Evolutionary conservation across 257 asterid species (phyloP).

Genomic region (Nicotiana undulata): DNA sequence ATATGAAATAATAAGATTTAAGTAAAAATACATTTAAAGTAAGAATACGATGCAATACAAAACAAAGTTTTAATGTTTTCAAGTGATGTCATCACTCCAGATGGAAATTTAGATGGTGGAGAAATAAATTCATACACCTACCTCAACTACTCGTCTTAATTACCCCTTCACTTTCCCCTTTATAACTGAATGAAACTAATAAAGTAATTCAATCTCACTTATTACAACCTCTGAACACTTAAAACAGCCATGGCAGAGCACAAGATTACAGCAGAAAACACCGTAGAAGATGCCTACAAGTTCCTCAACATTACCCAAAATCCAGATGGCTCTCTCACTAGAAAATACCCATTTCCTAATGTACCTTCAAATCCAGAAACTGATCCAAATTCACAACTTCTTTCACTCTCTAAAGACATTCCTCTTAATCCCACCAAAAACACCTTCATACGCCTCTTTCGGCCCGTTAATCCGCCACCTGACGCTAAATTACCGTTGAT

Average conservation of each 20-base stretch:
- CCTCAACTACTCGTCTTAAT: not conserved
- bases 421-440: slow-evolving; percentile 40
- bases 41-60: no score
- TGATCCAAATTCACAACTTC: slow-evolving; percentile 1
- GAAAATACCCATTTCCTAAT: slow-evolving; percentile 19
- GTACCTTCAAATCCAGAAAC: slow-evolving; percentile 30
- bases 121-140: not conserved
- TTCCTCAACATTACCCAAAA: slow-evolving; percentile 30
- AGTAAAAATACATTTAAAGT: no score
- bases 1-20: no score
- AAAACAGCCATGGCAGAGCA: slow-evolving; percentile 11
- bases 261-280: not conserved
- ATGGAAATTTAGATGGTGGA: not conserved
- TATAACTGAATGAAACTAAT: not conserved
- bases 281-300: slow-evolving; percentile 33
- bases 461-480: slow-evolving; percentile 20
- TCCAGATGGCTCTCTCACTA: slow-evolving; percentile 56
- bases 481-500: slow-evolving; percentile 41
- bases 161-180: not conserved
- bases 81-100: not conserved
- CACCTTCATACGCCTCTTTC: slow-evolving; percentile 56
- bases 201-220: no score
- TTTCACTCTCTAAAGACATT: slow-evolving; percentile 42
- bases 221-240: no score
- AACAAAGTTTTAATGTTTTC: no score